A percentile compares a stretch with the other conserved stretches of the same genome.
Evolutionary conservation across 306 rosid species (phyloP).

Genomic region (Psophocarpus tetragonolobus): DNA sequence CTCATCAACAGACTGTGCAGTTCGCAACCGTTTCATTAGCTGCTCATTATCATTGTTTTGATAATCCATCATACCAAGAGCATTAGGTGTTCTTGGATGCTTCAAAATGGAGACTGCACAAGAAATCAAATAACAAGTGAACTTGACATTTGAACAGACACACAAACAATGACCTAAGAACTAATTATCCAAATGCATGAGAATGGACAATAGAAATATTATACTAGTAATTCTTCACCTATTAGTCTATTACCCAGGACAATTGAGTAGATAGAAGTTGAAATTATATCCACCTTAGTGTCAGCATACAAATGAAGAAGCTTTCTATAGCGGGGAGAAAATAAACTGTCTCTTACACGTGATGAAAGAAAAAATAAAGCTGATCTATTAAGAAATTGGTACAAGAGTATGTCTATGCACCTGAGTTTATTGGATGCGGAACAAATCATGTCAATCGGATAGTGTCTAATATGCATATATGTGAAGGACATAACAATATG

Average conservation of each 20-base stretch:
- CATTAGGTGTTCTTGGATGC: constrained; percentile 54
- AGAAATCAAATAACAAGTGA: constrained; percentile 12
- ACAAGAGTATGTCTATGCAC: background rate
- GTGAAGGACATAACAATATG: background rate
- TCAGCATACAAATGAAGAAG: background rate
- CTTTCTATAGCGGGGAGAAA: background rate
- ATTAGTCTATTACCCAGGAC: background rate
- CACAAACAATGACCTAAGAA: background rate
- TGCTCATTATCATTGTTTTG: constrained; percentile 49
- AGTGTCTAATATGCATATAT: background rate
- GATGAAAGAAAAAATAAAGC: constrained; percentile 6
- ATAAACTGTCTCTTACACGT: background rate
- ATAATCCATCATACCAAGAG: constrained; percentile 57
- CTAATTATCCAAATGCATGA: background rate
- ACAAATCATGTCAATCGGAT: background rate
- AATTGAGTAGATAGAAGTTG: background rate
- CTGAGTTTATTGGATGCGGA: background rate
- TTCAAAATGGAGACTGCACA: constrained; percentile 55
- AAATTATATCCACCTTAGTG: background rate
- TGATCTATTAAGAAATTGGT: background rate
- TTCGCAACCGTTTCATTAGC: constrained; percentile 52
- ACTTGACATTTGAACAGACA: constrained; percentile 2
- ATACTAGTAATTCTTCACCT: constrained; percentile 4
- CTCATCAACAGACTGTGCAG: constrained; percentile 57
- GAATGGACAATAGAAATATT: background rate